Evolutionary conservation across 208 protist species (phyloP).

Genomic region (Crithidia acanthocephali): DNA sequence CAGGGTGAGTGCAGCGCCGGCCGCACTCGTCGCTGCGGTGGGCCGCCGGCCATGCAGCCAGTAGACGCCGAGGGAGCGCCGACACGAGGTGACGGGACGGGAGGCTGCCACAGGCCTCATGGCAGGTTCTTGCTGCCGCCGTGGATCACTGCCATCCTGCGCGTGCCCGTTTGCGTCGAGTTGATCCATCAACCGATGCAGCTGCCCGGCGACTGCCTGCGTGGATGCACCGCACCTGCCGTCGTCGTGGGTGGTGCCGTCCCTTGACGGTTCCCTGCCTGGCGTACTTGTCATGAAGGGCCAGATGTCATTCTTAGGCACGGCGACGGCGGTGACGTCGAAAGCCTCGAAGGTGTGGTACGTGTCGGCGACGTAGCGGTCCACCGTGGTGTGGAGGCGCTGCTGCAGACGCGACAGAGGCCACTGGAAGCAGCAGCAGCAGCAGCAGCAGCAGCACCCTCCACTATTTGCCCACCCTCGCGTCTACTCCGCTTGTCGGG

Average conservation of each 20-base stretch:
- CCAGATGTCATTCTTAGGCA: neutral
- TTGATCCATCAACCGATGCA: neutral
- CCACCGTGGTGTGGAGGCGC: neutral
- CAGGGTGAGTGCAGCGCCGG: neutral
- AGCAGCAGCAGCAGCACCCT: no score
- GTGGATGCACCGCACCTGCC: neutral
- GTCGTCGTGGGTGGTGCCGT: neutral
- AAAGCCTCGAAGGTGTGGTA: slow-evolving; percentile 17
- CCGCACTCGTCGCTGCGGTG: neutral
- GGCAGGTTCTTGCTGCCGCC: neutral
- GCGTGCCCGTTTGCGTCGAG: neutral
- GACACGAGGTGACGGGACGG: slow-evolving; percentile 7
- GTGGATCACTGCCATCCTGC: neutral
- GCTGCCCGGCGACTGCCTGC: neutral
- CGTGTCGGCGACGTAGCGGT: slow-evolving; percentile 18
- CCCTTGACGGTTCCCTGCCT: no score
- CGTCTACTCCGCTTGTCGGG: no score
- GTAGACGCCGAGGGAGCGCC: slow-evolving; percentile 20
- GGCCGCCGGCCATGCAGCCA: slow-evolving; percentile 32
- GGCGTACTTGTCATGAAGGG: neutral
- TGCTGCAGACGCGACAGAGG: no score
- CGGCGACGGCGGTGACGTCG: neutral
- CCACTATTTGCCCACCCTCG: no score
- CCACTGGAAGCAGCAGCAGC: no score
- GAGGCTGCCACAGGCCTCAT: no score